These are phyloP conservation scores for Malus fusca DNA, from an alignment of 306 rosid genomes.

Conservation along the genomic window DNA sequence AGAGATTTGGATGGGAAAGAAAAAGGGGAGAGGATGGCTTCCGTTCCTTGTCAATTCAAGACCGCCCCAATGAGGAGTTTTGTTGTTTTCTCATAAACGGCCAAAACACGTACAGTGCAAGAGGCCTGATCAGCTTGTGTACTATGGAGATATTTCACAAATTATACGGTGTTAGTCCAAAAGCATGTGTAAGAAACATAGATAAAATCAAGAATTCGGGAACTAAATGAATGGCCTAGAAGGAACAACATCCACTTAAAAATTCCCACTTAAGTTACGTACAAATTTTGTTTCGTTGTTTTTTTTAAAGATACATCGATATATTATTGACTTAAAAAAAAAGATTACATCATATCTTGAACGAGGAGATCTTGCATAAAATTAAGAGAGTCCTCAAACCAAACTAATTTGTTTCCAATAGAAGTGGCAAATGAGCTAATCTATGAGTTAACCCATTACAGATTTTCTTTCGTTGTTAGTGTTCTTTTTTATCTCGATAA, in stretches of 20 bases:
- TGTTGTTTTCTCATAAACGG: slow-evolving; percentile 54
- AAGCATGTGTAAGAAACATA: slow-evolving; percentile 8
- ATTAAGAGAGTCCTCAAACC: no score
- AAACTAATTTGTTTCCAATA: no score
- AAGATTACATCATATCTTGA: no score
- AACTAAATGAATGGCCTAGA: slow-evolving; percentile 47
- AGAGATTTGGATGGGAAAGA: not conserved
- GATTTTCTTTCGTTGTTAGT: no score
- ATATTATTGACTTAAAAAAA: no score
- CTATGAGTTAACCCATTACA: no score
- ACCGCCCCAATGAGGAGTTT: slow-evolving; percentile 24
- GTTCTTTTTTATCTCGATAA: not conserved
- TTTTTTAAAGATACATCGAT: no score
- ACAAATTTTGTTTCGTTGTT: not conserved
- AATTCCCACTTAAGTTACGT: not conserved
- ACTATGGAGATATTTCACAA: slow-evolving; percentile 39
- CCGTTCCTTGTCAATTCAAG: not conserved
- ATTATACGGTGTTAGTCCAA: not conserved
- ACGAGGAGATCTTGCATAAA: no score
- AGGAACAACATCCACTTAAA: slow-evolving; percentile 25
- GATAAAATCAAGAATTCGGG: slow-evolving; percentile 5
- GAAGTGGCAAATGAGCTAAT: no score
- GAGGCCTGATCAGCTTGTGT: slow-evolving; percentile 33
- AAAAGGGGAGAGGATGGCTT: not conserved
- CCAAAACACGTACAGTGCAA: slow-evolving; percentile 36